Evolutionary conservation across 2,329 filamentous ascomycete genomes (phyloP).

Genomic region (Mariannaea elegans): DNA sequence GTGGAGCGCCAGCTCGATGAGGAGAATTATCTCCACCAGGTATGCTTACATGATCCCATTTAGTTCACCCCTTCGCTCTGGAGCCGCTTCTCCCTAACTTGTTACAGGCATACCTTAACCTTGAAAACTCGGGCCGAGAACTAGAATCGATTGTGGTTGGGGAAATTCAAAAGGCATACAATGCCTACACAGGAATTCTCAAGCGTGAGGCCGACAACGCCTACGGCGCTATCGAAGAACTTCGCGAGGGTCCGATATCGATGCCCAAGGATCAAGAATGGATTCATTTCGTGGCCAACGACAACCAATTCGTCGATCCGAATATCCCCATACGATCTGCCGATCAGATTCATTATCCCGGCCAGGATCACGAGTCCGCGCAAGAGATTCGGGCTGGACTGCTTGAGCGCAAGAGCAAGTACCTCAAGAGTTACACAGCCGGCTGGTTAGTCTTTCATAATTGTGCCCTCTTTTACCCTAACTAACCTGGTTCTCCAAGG

Average conservation of each 20-base stretch:
- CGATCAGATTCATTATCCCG: slow-evolving; percentile 89
- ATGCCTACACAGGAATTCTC: slow-evolving; percentile 88
- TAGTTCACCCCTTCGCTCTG: background rate
- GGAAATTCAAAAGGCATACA: slow-evolving; percentile 98
- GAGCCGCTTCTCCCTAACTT: slow-evolving; percentile 1
- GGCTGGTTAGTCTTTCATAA: slow-evolving; percentile 75
- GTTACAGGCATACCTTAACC: slow-evolving; percentile 84
- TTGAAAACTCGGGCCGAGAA: slow-evolving; percentile 93
- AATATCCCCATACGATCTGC: slow-evolving; percentile 78
- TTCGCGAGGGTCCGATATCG: slow-evolving; percentile 85
- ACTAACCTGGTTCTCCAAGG: slow-evolving; percentile 58
- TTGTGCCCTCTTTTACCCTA: background rate
- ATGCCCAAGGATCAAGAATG: slow-evolving; percentile 96
- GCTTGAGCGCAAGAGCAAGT: slow-evolving; percentile 98
- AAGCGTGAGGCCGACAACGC: slow-evolving; percentile 89
- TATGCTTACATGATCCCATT: slow-evolving; percentile 50
- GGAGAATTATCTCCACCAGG: slow-evolving; percentile 95
- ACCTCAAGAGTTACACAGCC: slow-evolving; percentile 94
- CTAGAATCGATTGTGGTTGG: slow-evolving; percentile 96
- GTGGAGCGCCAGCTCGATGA: slow-evolving; percentile 94
- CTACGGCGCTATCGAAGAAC: slow-evolving; percentile 79
- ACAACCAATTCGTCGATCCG: slow-evolving; percentile 89
- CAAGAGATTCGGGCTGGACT: slow-evolving; percentile 89
- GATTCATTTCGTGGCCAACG: slow-evolving; percentile 80
- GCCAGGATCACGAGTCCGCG: slow-evolving; percentile 83